phyloP scores from a whole-genome alignment of 352 stramenopile genomes.

The Pelagophyceae sp. region DNA sequence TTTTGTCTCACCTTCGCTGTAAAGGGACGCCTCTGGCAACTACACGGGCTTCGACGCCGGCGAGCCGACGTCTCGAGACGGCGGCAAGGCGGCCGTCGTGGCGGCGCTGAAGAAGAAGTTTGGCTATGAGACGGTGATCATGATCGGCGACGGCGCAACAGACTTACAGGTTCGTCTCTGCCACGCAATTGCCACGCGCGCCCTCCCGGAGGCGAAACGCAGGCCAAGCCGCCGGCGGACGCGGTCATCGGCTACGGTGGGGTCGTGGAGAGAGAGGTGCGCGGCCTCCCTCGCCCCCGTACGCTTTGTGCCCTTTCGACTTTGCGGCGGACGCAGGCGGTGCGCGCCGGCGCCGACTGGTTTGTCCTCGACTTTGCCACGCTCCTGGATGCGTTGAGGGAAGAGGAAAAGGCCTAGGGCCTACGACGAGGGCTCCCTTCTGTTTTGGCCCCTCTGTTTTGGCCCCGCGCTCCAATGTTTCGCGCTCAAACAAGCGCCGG shows the following conservation, averaged over 20 bases:
- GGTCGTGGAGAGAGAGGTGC: constrained; percentile 82
- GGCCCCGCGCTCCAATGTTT: too few relatives aligned
- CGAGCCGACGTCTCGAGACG: constrained; percentile 79
- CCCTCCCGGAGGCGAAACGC: too few relatives aligned
- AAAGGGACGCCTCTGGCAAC: constrained; percentile 48
- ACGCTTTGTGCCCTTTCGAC: not conserved
- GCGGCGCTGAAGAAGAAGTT: constrained; percentile 72
- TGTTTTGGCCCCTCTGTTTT: too few relatives aligned
- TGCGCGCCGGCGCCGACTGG: not conserved
- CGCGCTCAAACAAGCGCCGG: too few relatives aligned
- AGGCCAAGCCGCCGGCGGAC: constrained; percentile 89
- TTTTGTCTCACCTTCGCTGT: too few relatives aligned
- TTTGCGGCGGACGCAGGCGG: not conserved
- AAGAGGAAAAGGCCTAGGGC: too few relatives aligned
- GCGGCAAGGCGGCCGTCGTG: constrained; percentile 68
- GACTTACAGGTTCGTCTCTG: too few relatives aligned
- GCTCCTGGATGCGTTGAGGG: not conserved
- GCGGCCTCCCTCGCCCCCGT: constrained; percentile 67
- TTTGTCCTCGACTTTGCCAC: constrained; percentile 6
- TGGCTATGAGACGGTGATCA: constrained; percentile 85
- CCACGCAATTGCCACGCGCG: too few relatives aligned
- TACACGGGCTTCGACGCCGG: constrained; percentile 85
- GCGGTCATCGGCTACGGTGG: constrained; percentile 96
- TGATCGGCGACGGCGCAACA: constrained; percentile 97
- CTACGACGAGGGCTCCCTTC: too few relatives aligned